Conservation (phyloP, 2,329 filamentous ascomycete genomes). For the Hymenoscyphus fraxineus region DNA sequence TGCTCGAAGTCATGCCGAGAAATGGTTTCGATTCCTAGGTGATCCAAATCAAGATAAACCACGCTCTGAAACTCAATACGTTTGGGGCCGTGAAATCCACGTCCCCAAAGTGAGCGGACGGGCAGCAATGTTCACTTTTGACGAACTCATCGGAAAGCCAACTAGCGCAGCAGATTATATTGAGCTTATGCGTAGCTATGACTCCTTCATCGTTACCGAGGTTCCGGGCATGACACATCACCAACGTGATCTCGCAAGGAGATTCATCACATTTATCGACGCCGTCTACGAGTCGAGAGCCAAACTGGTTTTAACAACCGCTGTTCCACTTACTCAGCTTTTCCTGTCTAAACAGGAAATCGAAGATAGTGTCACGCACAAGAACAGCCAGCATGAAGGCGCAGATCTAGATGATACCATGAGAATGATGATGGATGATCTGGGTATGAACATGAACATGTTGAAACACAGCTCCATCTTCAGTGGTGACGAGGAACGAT, state of each 20-base stretch:
- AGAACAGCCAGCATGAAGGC: constrained; percentile 39
- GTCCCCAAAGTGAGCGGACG: constrained; percentile 85
- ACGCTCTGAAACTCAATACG: constrained; percentile 72
- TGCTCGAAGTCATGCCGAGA: constrained; percentile 77
- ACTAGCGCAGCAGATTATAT: constrained; percentile 94
- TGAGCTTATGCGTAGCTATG: constrained; percentile 83
- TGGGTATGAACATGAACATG: constrained; percentile 78
- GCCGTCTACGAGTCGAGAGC: constrained; percentile 89
- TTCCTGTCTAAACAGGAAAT: constrained; percentile 76
- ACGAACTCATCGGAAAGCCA: constrained; percentile 83
- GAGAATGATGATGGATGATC: constrained; percentile 79
- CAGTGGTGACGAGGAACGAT: constrained; percentile 90
- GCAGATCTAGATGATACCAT: constrained; percentile 60
- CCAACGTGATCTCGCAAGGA: constrained; percentile 79
- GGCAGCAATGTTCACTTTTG: constrained; percentile 87
- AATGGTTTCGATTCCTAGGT: constrained; percentile 94
- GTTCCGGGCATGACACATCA: constrained; percentile 88
- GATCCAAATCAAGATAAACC: constrained; percentile 73
- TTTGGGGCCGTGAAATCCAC: constrained; percentile 88
- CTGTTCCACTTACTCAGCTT: constrained; percentile 76
- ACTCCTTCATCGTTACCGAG: constrained; percentile 87
- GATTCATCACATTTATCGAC: constrained; percentile 97
- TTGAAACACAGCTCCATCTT: constrained; percentile 86
- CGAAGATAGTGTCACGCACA: constrained; percentile 52
- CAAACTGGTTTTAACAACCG: constrained; percentile 92